A percentile compares a stretch with the other conserved stretches of the same genome.
Evolutionary conservation across 768 basidiomycete species (phyloP).

Genomic region (Mrakia hoshinonis): DNA sequence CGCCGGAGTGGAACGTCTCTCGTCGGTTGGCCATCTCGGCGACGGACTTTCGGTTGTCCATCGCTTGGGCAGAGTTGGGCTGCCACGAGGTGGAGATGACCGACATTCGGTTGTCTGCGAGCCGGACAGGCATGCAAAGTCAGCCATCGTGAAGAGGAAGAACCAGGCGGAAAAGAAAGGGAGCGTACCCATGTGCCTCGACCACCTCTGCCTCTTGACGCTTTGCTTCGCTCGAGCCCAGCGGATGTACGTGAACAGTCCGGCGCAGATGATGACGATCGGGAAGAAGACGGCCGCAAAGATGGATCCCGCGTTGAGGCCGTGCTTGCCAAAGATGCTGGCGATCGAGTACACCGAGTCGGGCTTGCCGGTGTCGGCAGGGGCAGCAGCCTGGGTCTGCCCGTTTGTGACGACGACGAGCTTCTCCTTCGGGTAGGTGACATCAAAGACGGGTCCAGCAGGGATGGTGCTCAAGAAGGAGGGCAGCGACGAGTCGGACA

Average conservation of each 20-base stretch:
- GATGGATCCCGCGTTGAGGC: constrained; percentile 16
- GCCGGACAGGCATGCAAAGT: no score
- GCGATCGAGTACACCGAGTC: constrained; percentile 6
- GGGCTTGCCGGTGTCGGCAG: constrained; percentile 18
- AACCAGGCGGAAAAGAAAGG: background rate
- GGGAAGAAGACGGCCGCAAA: constrained; percentile 28
- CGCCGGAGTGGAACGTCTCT: background rate
- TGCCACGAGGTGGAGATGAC: constrained; percentile 23
- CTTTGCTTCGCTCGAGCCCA: constrained; percentile 9
- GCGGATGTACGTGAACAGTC: constrained; percentile 15
- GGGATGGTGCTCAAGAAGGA: background rate
- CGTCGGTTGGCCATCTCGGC: background rate
- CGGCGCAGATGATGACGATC: constrained; percentile 16
- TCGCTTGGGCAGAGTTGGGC: background rate
- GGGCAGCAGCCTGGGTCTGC: constrained; percentile 14
- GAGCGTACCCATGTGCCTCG: background rate
- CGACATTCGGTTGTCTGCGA: constrained; percentile 28
- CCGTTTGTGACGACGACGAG: background rate
- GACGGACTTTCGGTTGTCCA: background rate
- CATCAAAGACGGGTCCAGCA: constrained; percentile 12
- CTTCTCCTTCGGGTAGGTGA: constrained; percentile 13
- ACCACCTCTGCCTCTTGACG: constrained; percentile 21
- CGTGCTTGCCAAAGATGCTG: background rate
- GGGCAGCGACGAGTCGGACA: background rate
- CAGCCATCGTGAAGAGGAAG: no score